Percentiles rank a stretch among this genome's conserved stretches.
Conservation (phyloP, 2,329 filamentous ascomycete species). For the Alternaria sp. region DNA sequence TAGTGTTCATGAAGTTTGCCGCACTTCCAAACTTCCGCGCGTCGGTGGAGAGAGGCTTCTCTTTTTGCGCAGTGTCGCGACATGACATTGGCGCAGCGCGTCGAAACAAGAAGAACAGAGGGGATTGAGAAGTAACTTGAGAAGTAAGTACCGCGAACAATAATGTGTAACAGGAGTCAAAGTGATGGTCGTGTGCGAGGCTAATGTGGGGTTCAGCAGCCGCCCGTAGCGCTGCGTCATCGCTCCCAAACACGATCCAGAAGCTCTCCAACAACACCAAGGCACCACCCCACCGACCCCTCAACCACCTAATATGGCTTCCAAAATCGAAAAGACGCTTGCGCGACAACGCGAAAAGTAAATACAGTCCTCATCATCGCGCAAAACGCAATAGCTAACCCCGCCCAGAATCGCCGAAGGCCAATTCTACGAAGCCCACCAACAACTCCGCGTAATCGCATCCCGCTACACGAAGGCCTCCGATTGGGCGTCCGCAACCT, state of each 20-base stretch:
- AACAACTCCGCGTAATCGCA: slow-evolving; percentile 95
- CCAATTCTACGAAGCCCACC: slow-evolving; percentile 97
- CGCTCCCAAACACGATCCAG: slow-evolving; percentile 6
- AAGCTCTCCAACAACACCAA: slow-evolving; percentile 3
- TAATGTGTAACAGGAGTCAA: neutral
- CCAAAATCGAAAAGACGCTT: slow-evolving; percentile 74
- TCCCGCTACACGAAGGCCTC: slow-evolving; percentile 88
- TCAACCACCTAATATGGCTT: slow-evolving; percentile 26
- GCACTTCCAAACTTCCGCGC: neutral
- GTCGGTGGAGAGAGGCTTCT: neutral
- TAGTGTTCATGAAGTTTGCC: neutral
- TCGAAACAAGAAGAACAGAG: neutral
- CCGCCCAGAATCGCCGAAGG: slow-evolving; percentile 78
- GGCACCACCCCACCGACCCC: neutral
- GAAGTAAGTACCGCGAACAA: neutral
- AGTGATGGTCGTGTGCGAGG: neutral
- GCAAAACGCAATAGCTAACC: slow-evolving; percentile 19
- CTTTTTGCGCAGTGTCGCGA: neutral
- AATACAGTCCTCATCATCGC: fast-evolving
- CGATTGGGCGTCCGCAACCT: slow-evolving; percentile 84
- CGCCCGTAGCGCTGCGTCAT: slow-evolving; percentile 29
- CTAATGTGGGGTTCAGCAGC: slow-evolving; percentile 14
- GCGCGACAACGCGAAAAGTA: slow-evolving; percentile 80
- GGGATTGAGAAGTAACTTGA: neutral
- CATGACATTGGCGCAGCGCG: neutral